phyloP scores from a whole-genome alignment of 345 rosid genomes.

The Cochlearia excelsa region DNA sequence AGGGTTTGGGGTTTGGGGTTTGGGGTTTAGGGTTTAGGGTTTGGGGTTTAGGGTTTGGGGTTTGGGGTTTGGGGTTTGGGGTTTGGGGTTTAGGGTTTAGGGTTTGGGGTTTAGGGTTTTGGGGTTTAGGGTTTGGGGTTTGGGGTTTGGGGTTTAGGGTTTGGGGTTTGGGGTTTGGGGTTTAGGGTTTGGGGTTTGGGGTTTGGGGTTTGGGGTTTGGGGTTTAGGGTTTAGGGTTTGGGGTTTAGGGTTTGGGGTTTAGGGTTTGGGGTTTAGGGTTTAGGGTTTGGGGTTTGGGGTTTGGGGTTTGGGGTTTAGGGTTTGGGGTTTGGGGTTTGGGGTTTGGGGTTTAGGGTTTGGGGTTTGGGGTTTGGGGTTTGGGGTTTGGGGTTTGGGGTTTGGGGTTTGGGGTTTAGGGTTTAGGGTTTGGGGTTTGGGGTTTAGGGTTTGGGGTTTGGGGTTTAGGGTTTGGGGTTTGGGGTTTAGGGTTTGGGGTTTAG shows the following conservation, averaged over 20 bases:
- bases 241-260: background rate
- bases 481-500: too few relatives aligned
- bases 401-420: background rate
- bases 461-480: too few relatives aligned
- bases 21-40: too few relatives aligned
- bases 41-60: too few relatives aligned
- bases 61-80: too few relatives aligned
- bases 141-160: too few relatives aligned
- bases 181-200: background rate
- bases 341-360: background rate
- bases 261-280: background rate
- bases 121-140: too few relatives aligned
- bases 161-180: background rate
- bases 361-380: slow-evolving; percentile 1
- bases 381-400: slow-evolving; percentile 4
- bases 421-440: slow-evolving; percentile 2
- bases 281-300: background rate
- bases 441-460: background rate
- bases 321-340: background rate
- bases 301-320: background rate
- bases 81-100: too few relatives aligned
- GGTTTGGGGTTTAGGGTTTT: too few relatives aligned
- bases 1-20: too few relatives aligned
- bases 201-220: slow-evolving; percentile 1
- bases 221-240: background rate